phyloP scores from a whole-genome alignment of 148 eudicot species.

The Silene conica region DNA sequence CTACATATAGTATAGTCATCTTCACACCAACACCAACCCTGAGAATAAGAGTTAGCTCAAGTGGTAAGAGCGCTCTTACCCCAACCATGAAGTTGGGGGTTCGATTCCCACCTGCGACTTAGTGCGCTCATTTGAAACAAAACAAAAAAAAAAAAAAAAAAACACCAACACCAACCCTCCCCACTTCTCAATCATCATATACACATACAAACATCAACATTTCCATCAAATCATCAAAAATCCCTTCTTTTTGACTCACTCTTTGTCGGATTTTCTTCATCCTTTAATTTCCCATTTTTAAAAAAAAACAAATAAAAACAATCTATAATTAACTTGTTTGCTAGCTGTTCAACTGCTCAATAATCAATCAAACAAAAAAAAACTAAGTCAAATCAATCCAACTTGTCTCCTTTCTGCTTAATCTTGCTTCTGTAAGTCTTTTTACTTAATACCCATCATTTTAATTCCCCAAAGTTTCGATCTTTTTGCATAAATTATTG shows the following conservation, averaged over 20 bases:
- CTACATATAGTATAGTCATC: background rate
- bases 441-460: slow-evolving; percentile 1
- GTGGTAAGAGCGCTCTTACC: no score
- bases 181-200: background rate
- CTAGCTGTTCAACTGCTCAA: slow-evolving; percentile 17
- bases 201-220: no score
- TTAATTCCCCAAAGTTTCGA: background rate
- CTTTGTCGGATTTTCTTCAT: slow-evolving; percentile 5
- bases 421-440: slow-evolving; percentile 28
- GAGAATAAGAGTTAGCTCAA: no score
- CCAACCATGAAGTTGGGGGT: no score
- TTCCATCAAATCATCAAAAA: slow-evolving; percentile 5
- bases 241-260: slow-evolving; percentile 3
- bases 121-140: no score
- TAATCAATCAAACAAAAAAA: slow-evolving; percentile 17
- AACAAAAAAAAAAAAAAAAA: no score
- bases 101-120: no score
- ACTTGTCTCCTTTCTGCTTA: slow-evolving; percentile 13
- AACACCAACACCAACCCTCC: slow-evolving; percentile 2
- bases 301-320: background rate
- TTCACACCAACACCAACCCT: slow-evolving; percentile 1
- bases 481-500: background rate
- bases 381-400: slow-evolving; percentile 15
- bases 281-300: background rate
- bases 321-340: background rate